phyloP scores from a whole-genome alignment of 805 yeast species.

The Saccharomyces mikatae region DNA sequence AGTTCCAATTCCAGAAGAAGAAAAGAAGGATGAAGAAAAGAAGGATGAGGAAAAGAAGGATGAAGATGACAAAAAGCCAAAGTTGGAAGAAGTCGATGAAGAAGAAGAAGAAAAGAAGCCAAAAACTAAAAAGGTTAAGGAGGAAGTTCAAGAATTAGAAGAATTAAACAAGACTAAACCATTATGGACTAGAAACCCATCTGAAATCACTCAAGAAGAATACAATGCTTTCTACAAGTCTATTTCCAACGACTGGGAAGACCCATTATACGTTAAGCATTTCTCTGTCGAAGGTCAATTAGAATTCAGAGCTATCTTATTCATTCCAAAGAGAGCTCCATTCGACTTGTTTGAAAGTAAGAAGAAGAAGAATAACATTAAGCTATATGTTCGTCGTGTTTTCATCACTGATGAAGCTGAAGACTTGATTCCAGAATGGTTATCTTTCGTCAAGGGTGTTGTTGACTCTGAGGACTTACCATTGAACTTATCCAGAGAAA shows the following conservation, averaged over 20 bases:
- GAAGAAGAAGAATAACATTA: slow-evolving; percentile 98
- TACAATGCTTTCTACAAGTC: slow-evolving; percentile 99
- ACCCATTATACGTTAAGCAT: slow-evolving; percentile 98
- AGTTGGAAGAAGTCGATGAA: slow-evolving; percentile 67
- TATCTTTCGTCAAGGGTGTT: slow-evolving; percentile 95
- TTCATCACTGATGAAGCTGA: slow-evolving; percentile 99
- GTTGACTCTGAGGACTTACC: slow-evolving; percentile 99
- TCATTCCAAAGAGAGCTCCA: slow-evolving; percentile 98
- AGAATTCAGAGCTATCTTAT: slow-evolving; percentile 96
- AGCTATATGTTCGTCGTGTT: slow-evolving; percentile 97
- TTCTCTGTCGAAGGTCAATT: slow-evolving; percentile 99
- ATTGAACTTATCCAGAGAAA: slow-evolving; percentile 98
- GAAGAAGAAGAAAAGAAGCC: slow-evolving; percentile 56
- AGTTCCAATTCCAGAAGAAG: slow-evolving; percentile 72
- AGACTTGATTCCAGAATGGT: slow-evolving; percentile 98
- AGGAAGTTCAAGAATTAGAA: slow-evolving; percentile 89
- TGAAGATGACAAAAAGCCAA: slow-evolving; percentile 61
- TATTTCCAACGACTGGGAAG: slow-evolving; percentile 99
- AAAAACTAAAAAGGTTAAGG: slow-evolving; percentile 85
- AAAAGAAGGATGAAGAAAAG: slow-evolving; percentile 26
- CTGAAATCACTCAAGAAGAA: slow-evolving; percentile 95
- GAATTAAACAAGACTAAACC: slow-evolving; percentile 99
- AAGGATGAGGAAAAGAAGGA: slow-evolving; percentile 39
- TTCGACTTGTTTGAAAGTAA: slow-evolving; percentile 95
- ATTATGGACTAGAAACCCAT: slow-evolving; percentile 97